Percentiles rank a stretch among this genome's conserved stretches.
phyloP scores from a whole-genome alignment of 1,139 yeast genomes.

The Saccharomyces hybrid region DNA sequence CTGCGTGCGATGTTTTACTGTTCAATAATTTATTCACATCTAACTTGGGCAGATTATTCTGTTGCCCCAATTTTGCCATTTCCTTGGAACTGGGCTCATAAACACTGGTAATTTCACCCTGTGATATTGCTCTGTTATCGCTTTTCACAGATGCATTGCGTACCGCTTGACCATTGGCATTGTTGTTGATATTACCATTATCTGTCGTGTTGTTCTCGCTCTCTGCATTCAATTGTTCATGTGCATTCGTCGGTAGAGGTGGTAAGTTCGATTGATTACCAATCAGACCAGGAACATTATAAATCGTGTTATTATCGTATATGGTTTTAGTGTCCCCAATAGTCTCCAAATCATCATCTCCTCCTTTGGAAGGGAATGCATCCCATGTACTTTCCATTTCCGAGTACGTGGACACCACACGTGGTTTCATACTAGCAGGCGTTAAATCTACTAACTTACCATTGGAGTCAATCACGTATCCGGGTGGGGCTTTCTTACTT shows the following conservation, averaged over 20 bases:
- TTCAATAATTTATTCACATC: slow-evolving; percentile 22
- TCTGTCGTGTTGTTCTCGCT: not conserved
- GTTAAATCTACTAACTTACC: slow-evolving; percentile 26
- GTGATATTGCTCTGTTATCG: not conserved
- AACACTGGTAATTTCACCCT: slow-evolving; percentile 12
- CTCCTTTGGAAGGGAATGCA: slow-evolving; percentile 28
- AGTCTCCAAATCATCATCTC: slow-evolving; percentile 27
- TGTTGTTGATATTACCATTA: slow-evolving; percentile 1
- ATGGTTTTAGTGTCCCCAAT: slow-evolving; percentile 30
- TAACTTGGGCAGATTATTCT: slow-evolving; percentile 17
- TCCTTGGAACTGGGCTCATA: slow-evolving; percentile 15
- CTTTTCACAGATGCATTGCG: not conserved
- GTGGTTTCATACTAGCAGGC: slow-evolving; percentile 25
- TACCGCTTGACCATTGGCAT: not conserved
- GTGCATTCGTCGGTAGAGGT: slow-evolving; percentile 23
- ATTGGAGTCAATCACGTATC: slow-evolving; percentile 26
- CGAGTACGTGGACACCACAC: slow-evolving; percentile 26
- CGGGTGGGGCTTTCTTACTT: slow-evolving; percentile 27
- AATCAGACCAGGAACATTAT: slow-evolving; percentile 31
- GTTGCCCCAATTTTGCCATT: slow-evolving; percentile 11
- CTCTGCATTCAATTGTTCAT: not conserved
- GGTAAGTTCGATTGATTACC: slow-evolving; percentile 25
- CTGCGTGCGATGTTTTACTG: slow-evolving; percentile 18
- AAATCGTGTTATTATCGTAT: slow-evolving; percentile 31
- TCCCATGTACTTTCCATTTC: slow-evolving; percentile 32